Conservation (phyloP, 2,329 filamentous ascomycete species). For the Meredithiella fracta region DNA sequence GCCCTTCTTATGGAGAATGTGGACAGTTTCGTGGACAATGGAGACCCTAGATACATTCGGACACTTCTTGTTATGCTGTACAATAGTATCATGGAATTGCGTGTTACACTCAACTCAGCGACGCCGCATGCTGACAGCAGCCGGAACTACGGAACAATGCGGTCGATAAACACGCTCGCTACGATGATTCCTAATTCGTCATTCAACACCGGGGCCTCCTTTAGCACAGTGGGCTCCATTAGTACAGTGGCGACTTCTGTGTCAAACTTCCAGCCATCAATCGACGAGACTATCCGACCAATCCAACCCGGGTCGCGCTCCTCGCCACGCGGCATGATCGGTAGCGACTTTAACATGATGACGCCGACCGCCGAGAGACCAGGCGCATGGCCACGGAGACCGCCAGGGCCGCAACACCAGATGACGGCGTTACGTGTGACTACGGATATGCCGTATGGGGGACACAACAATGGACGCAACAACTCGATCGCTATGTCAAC, state of each 20-base stretch:
- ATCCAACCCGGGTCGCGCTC: constrained; percentile 5
- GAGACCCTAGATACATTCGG: constrained; percentile 49
- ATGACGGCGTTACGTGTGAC: constrained; percentile 39
- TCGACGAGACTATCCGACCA: constrained; percentile 33
- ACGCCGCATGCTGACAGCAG: constrained; percentile 15
- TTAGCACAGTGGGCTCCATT: constrained; percentile 1
- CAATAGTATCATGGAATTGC: constrained; percentile 51
- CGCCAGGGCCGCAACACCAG: constrained; percentile 28
- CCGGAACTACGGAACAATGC: constrained; percentile 4
- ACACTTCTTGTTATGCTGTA: constrained; percentile 47
- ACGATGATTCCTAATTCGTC: background rate
- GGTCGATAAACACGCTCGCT: background rate
- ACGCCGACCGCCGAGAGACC: constrained; percentile 37
- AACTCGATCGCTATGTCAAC: constrained; percentile 34
- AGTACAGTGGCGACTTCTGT: constrained; percentile 9
- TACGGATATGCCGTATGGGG: constrained; percentile 35
- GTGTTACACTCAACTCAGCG: constrained; percentile 32
- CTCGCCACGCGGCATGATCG: constrained; percentile 31
- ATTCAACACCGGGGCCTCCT: constrained; percentile 3
- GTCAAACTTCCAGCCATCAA: constrained; percentile 9
- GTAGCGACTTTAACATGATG: constrained; percentile 16
- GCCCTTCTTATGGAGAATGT: constrained; percentile 43
- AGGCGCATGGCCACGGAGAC: constrained; percentile 21
- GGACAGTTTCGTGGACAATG: constrained; percentile 47
- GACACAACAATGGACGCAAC: constrained; percentile 21